Evolutionary conservation across 2,329 filamentous ascomycete species (phyloP), one percentile per base, ranked within the genome.

Genomic region (Fusarium staphyleae): DNA sequence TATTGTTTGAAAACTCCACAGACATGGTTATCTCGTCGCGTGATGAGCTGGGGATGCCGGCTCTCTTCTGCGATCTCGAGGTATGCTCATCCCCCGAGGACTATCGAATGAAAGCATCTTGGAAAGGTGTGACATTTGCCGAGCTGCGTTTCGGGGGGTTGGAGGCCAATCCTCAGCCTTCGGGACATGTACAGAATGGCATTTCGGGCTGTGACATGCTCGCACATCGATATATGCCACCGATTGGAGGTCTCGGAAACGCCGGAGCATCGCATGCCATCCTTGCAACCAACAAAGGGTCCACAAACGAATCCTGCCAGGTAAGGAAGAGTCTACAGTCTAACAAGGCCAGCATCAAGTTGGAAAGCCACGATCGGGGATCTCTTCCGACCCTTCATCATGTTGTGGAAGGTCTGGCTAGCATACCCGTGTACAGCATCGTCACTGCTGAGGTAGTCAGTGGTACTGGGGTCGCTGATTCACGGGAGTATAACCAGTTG

Each of bases 21-120:
- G 79, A 80, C 0, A 75, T 69, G 15, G 85, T 87, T 43, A 68
- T 86, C 3, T 81, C 79, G 9, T 83, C 82, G 0, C 73, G 83
- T 2, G 84, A 87, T 48, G 84, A 87, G 62, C 73, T 86, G 2
- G 84, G 84, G 2, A 83, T 86, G 77, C 82, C 82, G 3, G 87
- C 86, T 69, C 60, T 86, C 0, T 84, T 76, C 62, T 77, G 77
- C 22, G 71, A 78, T 1, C 74, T 86, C 15, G 75, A 83, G 41
- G 59, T 81, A 11, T 22, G 46, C 48, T 51, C 39, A 19, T 35
- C 28, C 10, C 29, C 45, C 4, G 37, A 48, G 7, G 41, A 46
- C 13, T 53, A 52, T 39, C 43, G 53, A 22, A 49, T 55, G 15
- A 42, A 50, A 35, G 48, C 48, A 8, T 55, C 48, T 3, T 63